Base-by-base conservation (phyloP, 306 rosid genomes). In the Fragaria ananassa region DNA sequence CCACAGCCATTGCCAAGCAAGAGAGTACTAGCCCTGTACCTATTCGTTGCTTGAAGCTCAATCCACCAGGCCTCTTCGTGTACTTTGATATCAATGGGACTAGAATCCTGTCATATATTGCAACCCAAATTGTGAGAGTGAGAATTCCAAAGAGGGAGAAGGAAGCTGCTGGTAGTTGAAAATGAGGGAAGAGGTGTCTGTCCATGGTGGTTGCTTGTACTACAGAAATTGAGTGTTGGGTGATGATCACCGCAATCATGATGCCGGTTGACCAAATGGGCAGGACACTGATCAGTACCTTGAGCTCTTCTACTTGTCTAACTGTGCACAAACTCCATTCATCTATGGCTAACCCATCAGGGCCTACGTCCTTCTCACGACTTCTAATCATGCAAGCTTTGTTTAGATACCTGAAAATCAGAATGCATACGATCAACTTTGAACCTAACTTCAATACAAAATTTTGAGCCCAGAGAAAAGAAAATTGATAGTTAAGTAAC, bases 201-300 rank as follows among this genome's bases (percentile, higher is more conserved):
- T 90, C 70, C 98, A 92, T 90, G 51, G 86, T 84, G 23, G 1
- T 35, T 8, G 97, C 96, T 83, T 90, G 97, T 53, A 87, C 76
- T 14, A 88, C 78, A 1, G 85, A 11, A 71, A 92, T 81, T 44
- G 87, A 0, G 29, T 80, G 54, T 71, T 94, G 93, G 84, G 2
- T 64, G 25, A 86, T 68, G 61, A 79, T 53, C 18, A 76, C 71
- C 0, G 81, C 79, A 64, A 88, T 34, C 8, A 79, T 35, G 60
- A 94, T 85, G 68, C 91, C 85, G 0, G 91, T 73, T 23, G 97
- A 90, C 97, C 97, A 94, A 46, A 94, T 83, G 0, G 96, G 97
- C 50, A 92, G 79, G 46, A 94, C 87, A 75, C 82, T 92, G 73
- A 92, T 70, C 5, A 94, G 60, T 27, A 84, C 89, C 77, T 94